phyloP scores from a whole-genome alignment of 2,329 filamentous ascomycete species.

The Bipolaris cookei region DNA sequence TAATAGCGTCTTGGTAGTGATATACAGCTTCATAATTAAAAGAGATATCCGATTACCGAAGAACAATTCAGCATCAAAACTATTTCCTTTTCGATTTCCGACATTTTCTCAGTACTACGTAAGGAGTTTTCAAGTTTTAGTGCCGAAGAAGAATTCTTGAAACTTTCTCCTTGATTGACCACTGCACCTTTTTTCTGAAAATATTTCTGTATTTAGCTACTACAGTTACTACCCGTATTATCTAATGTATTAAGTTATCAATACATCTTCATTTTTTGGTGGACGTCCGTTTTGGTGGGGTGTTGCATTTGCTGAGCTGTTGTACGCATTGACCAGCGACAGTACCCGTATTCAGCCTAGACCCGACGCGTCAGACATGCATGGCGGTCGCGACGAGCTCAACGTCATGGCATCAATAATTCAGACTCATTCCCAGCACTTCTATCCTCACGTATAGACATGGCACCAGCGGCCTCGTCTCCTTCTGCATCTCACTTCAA shows the following conservation, averaged over 20 bases:
- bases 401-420: slow-evolving; percentile 34
- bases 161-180: too few species aligned
- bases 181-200: too few species aligned
- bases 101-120: too few species aligned
- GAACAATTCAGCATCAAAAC: too few species aligned
- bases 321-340: neutral
- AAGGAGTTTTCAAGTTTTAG: too few species aligned
- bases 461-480: slow-evolving; percentile 12
- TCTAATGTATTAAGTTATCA: too few species aligned
- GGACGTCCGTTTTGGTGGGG: neutral
- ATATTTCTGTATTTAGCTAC: too few species aligned
- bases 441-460: neutral
- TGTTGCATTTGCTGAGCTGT: neutral
- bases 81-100: too few species aligned
- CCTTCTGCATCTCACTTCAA: slow-evolving; percentile 21
- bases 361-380: slow-evolving; percentile 12
- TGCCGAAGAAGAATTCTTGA: too few species aligned
- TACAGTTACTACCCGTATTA: too few species aligned
- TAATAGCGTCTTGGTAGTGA: neutral
- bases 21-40: neutral
- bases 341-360: slow-evolving; percentile 20
- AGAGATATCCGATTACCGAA: too few species aligned
- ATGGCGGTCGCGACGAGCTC: slow-evolving; percentile 18
- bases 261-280: neutral
- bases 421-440: neutral